Base-by-base conservation (phyloP, 1,139 yeast genomes). In the Wickerhamiella infanticola region DNA sequence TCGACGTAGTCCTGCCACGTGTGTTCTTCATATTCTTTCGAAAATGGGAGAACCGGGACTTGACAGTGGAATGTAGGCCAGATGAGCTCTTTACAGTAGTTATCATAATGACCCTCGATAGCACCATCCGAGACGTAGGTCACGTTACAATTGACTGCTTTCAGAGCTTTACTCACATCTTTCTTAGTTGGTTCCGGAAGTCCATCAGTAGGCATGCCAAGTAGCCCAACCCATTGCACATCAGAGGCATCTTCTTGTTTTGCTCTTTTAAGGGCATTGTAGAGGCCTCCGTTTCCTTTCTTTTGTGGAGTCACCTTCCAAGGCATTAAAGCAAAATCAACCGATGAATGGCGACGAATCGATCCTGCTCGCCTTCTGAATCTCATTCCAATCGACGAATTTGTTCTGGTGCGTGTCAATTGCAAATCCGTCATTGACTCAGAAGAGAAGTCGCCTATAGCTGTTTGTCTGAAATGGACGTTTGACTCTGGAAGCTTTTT, bases 61-160 rank as follows among this genome's bases (percentile, higher is more conserved):
- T 90, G 95, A 60, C 90, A 93, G 60, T 90, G 98, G 53, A 93
- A 70, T 2, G 96, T 84, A 27, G 98, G 98, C 97, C 98, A 90
- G 52, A 90, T 68, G 41, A 90, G 83, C 58, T 86, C 94, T 61
- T 90, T 90, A 61, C 96, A 88, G 60, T 81, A 90, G 43, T 85
- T 83, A 49, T 76, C 75, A 63, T 90, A 90, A 57, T 86, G 95
- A 24, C 96, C 96, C 55, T 81, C 82, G 57, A 85, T 83, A 0
- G 86, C 77, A 24, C 74, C 64, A 62, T 90, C 97, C 53, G 75
- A 74, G 1, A 88, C 79, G 53, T 76, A 77, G 3, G 86, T 82
- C 0, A 86, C 77, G 45, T 74, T 73, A 44, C 83, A 75, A 13
- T 45, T 26, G 6, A 41, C 41, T 9, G 41, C 44, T 47, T 73